Conservation (phyloP, 345 rosid species). For the Arabis alpina region DNA sequence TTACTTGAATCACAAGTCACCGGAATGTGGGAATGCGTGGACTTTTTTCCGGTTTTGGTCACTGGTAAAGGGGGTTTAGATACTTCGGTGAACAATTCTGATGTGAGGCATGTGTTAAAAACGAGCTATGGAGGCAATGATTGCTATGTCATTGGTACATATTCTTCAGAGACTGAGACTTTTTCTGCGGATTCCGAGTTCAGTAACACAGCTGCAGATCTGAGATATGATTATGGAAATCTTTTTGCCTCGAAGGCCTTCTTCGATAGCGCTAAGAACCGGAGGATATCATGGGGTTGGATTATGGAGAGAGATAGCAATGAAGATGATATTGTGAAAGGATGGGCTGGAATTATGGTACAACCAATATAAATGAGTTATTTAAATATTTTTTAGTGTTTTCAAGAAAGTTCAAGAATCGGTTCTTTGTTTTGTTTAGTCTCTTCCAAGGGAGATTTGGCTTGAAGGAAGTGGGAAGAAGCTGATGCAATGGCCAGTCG, state of each 20-base stretch:
- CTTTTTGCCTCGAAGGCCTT: conserved; percentile 72
- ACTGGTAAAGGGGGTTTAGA: conserved; percentile 49
- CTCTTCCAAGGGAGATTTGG: conserved; percentile 65
- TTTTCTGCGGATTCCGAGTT: conserved; percentile 50
- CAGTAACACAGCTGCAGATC: conserved; percentile 44
- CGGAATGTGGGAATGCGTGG: conserved; percentile 77
- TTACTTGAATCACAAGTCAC: conserved; percentile 44
- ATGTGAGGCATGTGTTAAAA: conserved; percentile 63
- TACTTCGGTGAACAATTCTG: conserved; percentile 44
- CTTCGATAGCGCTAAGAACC: conserved; percentile 56
- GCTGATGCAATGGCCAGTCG: conserved; percentile 68
- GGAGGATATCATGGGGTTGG: conserved; percentile 70
- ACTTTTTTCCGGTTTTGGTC: conserved; percentile 57
- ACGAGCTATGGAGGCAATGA: conserved; percentile 53
- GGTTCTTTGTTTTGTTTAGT: conserved; percentile 34
- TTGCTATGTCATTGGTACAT: conserved; percentile 61
- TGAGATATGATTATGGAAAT: conserved; percentile 69
- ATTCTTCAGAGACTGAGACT: conserved; percentile 46
- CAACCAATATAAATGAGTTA: neutral
- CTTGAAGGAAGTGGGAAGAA: conserved; percentile 61
- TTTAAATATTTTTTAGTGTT: neutral
- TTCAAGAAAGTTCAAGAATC: conserved; percentile 3
- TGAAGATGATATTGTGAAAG: conserved; percentile 57
- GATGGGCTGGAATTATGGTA: conserved; percentile 79
- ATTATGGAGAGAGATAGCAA: conserved; percentile 59